Conservation (phyloP, 108 stramenopile genomes). For the Pseudonitzschia pungens region DNA sequence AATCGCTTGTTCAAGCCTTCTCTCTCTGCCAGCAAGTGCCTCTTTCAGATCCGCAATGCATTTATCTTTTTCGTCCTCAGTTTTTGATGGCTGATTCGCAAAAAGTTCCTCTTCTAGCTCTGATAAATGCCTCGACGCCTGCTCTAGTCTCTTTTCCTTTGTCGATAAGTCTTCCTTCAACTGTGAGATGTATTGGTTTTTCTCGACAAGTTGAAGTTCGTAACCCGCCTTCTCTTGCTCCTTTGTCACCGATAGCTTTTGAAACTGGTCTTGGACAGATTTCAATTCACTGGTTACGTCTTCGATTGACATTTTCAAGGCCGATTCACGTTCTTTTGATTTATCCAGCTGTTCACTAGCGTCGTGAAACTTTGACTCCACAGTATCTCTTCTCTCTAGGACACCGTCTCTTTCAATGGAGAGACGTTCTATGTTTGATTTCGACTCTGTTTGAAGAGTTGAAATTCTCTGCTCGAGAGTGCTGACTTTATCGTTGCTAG, state of each 20-base stretch:
- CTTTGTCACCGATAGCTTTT: conserved; percentile 1
- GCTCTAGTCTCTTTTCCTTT: conserved; percentile 4
- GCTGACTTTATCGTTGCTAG: background rate
- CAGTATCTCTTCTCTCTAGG: background rate
- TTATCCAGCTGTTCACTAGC: background rate
- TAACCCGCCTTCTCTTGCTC: background rate
- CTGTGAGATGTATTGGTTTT: background rate
- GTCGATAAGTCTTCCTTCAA: background rate
- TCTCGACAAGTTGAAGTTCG: background rate
- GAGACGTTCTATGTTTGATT: conserved; percentile 1
- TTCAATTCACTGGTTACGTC: background rate
- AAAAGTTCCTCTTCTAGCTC: conserved; percentile 6
- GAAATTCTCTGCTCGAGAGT: background rate
- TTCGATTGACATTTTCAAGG: background rate
- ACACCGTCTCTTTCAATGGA: conserved; percentile 1
- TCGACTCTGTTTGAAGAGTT: background rate
- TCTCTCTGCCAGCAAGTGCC: background rate
- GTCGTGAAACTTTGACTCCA: background rate
- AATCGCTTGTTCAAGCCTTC: conserved; percentile 8
- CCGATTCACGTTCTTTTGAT: conserved; percentile 5
- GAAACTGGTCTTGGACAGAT: background rate
- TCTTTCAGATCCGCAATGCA: background rate
- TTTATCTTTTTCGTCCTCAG: background rate
- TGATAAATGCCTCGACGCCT: background rate
- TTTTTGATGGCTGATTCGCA: background rate